Percentiles rank a stretch among this genome's conserved stretches.
These are phyloP conservation scores for Gracilariopsis chorda DNA, from an alignment of 23 red algal species.

Conservation along the genomic window DNA sequence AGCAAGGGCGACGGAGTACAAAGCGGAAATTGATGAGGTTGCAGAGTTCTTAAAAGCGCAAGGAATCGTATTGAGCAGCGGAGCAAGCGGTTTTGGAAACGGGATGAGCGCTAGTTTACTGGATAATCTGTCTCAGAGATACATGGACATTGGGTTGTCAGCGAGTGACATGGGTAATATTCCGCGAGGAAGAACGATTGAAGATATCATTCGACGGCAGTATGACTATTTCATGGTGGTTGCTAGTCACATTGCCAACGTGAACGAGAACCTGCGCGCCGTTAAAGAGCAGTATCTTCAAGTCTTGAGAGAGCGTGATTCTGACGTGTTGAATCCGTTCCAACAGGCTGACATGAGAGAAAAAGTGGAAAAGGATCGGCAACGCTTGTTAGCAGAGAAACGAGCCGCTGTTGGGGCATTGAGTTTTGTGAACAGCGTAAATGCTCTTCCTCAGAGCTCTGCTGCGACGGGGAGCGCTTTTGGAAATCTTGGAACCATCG, in stretches of 20 bases:
- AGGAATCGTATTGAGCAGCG: slow-evolving; percentile 31
- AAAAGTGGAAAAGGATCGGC: slow-evolving; percentile 60
- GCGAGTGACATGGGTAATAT: neutral
- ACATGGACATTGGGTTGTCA: slow-evolving; percentile 6
- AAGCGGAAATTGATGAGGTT: slow-evolving; percentile 66
- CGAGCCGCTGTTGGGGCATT: neutral
- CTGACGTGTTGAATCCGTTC: slow-evolving; percentile 67
- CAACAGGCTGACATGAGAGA: slow-evolving; percentile 51
- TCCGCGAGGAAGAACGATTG: slow-evolving; percentile 52
- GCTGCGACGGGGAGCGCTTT: neutral
- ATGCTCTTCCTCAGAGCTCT: neutral
- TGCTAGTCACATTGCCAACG: slow-evolving; percentile 50
- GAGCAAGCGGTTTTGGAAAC: neutral
- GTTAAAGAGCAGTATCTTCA: slow-evolving; percentile 49
- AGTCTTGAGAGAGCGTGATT: neutral
- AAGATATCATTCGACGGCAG: slow-evolving; percentile 64
- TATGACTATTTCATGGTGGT: slow-evolving; percentile 85
- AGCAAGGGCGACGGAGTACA: slow-evolving; percentile 56
- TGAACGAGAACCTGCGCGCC: slow-evolving; percentile 50
- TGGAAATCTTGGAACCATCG: neutral
- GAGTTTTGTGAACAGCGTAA: neutral
- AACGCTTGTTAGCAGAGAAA: slow-evolving; percentile 10
- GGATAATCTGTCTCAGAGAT: slow-evolving; percentile 27
- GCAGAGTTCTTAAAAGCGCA: slow-evolving; percentile 52
- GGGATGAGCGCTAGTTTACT: neutral